Evolutionary conservation across 148 eudicot species (phyloP).

Genomic region (Vaccinium vitisidaea): DNA sequence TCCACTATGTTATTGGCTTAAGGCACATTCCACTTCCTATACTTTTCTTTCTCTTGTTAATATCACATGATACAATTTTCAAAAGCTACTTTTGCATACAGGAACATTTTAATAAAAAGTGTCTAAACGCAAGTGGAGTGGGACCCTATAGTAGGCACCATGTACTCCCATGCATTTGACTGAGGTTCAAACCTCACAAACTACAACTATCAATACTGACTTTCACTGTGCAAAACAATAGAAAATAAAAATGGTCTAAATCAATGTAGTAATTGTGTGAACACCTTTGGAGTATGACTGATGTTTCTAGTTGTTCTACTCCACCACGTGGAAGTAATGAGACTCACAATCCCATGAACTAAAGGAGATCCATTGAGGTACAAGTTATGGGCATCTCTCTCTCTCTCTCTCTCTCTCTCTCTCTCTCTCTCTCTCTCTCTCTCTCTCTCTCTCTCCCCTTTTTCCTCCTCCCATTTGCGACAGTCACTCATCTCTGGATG

Average conservation of each 20-base stretch:
- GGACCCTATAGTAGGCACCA: no score
- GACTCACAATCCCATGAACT: neutral
- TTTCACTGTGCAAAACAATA: no score
- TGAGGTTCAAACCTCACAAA: no score
- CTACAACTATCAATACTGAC: no score
- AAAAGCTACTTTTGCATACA: neutral
- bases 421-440: no score
- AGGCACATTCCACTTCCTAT: conserved; percentile 7
- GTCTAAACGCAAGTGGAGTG: neutral
- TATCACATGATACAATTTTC: neutral
- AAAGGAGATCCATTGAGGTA: neutral
- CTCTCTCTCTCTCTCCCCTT: neutral
- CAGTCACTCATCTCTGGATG: neutral
- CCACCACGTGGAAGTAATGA: neutral
- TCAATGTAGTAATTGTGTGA: neutral
- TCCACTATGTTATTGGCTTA: no score
- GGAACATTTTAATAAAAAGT: neutral
- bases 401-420: neutral
- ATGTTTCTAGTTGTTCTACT: neutral
- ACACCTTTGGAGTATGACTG: neutral
- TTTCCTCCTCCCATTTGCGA: neutral
- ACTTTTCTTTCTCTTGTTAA: neutral
- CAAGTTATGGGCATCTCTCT: neutral
- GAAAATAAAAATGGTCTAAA: neutral
- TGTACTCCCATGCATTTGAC: no score